Base-by-base conservation (phyloP, 805 yeast species). In the Starmerella floricola region DNA sequence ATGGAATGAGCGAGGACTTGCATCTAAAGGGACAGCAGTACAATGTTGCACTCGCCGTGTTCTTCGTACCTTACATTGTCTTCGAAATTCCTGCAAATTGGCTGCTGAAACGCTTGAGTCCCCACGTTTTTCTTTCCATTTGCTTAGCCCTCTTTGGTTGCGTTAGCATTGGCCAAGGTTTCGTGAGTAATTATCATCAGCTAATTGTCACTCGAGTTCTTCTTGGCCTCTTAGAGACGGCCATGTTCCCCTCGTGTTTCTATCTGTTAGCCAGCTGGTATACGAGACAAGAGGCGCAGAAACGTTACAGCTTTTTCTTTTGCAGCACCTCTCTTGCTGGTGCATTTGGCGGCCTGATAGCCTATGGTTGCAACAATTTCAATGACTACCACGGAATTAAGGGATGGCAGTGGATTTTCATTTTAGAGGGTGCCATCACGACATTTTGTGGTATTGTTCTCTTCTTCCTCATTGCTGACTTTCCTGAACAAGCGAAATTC, bases 321-420 rank as follows among this genome's bases (percentile, higher is more conserved):
- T 66, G 79, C 27, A 74, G 79, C 36, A 78, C 87, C 3, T 73
- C 79, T 49, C 66, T 81, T 41, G 83, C 87, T 2, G 87, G 91
- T 57, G 86, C 82, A 19, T 79, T 81, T 51, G 79, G 79, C 12
- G 86, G 86, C 44, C 74, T 82, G 23, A 68, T 80, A 50, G 85
- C 87, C 6, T 76, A 71, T 52, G 74, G 73, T 47, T 72, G 78
- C 47, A 61, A 73, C 51, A 74, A 74, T 31, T 64, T 79, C 52
- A 67, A 74, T 48, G 63, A 65, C 42, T 57, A 61, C 38, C 59
- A 48, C 5, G 54, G 52, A 2, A 53, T 64, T 32, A 64, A 59
- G 20, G 73, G 75, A 23, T 72, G 77, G 76, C 58, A 73, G 45
- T 74, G 75, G 72, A 62, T 73, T 47, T 74, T 65, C 54, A 62